Conservation (phyloP, 106 monocot species). For the Dendrobium huoshanense region DNA sequence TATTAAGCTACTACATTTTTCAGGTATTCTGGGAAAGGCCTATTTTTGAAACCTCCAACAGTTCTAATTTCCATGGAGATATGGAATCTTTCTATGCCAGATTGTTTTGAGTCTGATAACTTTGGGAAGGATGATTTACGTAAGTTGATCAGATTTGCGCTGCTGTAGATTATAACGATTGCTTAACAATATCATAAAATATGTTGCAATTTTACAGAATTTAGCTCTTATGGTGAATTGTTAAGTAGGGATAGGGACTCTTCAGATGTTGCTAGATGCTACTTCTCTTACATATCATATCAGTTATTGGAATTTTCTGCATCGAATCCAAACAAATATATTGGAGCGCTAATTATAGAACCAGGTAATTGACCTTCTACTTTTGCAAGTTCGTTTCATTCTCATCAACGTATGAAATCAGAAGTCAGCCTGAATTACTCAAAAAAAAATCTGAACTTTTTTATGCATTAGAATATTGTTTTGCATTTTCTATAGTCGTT, state of each 20-base stretch:
- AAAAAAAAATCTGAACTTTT: background rate
- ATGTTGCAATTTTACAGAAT: constrained; percentile 38
- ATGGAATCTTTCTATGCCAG: constrained; percentile 72
- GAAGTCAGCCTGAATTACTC: background rate
- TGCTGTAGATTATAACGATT: background rate
- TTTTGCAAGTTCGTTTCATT: constrained; percentile 3
- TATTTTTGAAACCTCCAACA: constrained; percentile 82
- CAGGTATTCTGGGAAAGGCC: constrained; percentile 95
- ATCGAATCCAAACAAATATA: constrained; percentile 16
- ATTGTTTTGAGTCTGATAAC: constrained; percentile 25
- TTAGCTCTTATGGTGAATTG: constrained; percentile 48
- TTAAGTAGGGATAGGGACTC: constrained; percentile 63
- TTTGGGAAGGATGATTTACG: constrained; percentile 28
- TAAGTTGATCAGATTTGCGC: constrained; percentile 20
- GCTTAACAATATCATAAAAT: constrained; percentile 1
- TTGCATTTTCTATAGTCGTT: background rate
- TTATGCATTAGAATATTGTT: background rate
- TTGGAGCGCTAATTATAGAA: constrained; percentile 89
- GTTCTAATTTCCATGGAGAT: constrained; percentile 34
- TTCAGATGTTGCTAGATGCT: constrained; percentile 45
- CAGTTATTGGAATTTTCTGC: constrained; percentile 44
- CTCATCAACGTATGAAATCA: background rate
- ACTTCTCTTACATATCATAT: constrained; percentile 64
- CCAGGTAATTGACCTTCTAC: constrained; percentile 53
- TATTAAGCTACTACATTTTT: constrained; percentile 2